Evolutionary conservation across 148 eudicot species (phyloP).

Genomic region (Camellia lanceoleosa): DNA sequence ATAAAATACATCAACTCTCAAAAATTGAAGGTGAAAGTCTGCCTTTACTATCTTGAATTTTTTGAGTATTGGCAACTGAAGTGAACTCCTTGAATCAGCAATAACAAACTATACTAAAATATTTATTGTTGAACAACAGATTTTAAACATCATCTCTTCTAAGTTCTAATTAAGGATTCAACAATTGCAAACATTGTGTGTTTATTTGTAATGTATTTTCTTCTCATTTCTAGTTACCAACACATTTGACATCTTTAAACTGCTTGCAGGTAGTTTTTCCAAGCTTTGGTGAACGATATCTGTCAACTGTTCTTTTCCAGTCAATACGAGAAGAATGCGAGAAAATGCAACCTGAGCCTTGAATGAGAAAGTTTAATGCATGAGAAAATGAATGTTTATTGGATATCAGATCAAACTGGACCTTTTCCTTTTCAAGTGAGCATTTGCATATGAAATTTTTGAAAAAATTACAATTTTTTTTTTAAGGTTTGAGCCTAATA

Average conservation of each 20-base stretch:
- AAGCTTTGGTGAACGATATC: conserved; percentile 38
- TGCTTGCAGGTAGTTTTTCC: conserved; percentile 32
- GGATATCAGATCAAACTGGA: no score
- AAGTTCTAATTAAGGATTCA: no score
- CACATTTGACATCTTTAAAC: background rate
- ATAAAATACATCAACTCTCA: no score
- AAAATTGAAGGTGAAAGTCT: no score
- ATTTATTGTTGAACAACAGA: background rate
- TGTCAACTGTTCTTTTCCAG: conserved; percentile 34
- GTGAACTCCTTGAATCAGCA: background rate
- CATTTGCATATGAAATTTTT: no score
- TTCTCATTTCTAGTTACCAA: no score
- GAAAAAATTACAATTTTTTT: no score
- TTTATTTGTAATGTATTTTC: background rate
- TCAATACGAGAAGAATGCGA: conserved; percentile 41
- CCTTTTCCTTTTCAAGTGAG: no score
- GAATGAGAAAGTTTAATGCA: background rate
- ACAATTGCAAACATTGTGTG: background rate
- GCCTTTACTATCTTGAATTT: no score
- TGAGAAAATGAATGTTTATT: no score
- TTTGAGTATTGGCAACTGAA: background rate
- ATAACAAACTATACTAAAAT: background rate
- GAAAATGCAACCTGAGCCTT: conserved; percentile 38
- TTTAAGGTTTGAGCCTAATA: no score
- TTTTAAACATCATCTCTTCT: background rate